Conservation (phyloP, 306 rosid genomes). For the Chamaecrista fasciculata region DNA sequence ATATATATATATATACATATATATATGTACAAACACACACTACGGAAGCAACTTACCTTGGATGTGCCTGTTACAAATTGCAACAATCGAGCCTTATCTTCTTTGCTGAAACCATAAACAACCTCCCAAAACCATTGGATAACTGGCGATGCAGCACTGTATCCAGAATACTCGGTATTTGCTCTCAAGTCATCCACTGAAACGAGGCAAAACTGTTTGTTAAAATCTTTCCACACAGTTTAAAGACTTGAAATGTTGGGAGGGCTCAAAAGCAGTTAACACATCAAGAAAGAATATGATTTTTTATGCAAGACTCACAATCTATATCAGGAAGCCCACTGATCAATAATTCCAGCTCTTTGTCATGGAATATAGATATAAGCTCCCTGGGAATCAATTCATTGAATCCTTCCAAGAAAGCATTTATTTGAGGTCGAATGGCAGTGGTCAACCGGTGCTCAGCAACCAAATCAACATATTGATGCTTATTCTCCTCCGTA, state of each 20-base stretch:
- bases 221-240: conserved; percentile 26
- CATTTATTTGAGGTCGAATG: conserved; percentile 96
- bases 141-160: conserved; percentile 83
- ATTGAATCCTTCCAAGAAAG: conserved; percentile 84
- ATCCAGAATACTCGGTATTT: conserved; percentile 96
- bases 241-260: not conserved
- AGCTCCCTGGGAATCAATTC: conserved; percentile 72
- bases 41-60: conserved; percentile 55
- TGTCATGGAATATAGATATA: conserved; percentile 90
- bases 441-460: conserved; percentile 98
- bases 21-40: too few species aligned
- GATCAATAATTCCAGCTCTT: conserved; percentile 89
- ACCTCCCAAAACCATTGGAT: conserved; percentile 99
- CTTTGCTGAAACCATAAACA: conserved; percentile 88
- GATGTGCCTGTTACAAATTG: conserved; percentile 99
- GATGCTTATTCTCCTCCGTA: conserved; percentile 94
- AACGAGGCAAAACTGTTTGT: conserved; percentile 25
- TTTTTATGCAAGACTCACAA: conserved; percentile 49
- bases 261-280: not conserved
- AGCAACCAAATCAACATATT: conserved; percentile 85
- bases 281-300: not conserved
- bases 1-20: too few species aligned
- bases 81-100: conserved; percentile 96
- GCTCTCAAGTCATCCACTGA: conserved; percentile 99
- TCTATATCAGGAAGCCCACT: conserved; percentile 99